phyloP scores from a whole-genome alignment of 306 rosid genomes.

The Canavalia gladiata region DNA sequence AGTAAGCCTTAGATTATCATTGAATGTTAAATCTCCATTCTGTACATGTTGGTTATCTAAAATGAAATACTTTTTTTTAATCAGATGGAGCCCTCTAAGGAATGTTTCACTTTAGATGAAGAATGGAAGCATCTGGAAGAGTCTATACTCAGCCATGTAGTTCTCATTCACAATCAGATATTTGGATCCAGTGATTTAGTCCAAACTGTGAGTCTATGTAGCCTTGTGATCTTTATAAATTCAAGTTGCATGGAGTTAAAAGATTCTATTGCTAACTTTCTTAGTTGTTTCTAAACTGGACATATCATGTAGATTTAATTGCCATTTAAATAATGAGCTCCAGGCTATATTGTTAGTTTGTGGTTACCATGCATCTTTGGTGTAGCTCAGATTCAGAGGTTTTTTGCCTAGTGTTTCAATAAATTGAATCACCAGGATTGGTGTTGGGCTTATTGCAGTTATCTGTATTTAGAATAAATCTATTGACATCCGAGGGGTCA shows the following conservation, averaged over 20 bases:
- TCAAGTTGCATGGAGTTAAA: not conserved
- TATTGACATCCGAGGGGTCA: not conserved
- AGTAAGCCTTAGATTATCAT: conserved; percentile 46
- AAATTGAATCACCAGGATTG: not conserved
- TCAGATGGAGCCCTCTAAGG: conserved; percentile 66
- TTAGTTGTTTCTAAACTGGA: not conserved
- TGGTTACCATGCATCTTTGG: not conserved
- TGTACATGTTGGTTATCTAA: conserved; percentile 1
- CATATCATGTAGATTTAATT: not conserved
- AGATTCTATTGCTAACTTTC: not conserved
- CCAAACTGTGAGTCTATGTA: conserved; percentile 63
- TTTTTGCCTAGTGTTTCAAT: not conserved
- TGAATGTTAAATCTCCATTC: conserved; percentile 13
- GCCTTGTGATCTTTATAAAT: conserved; percentile 12
- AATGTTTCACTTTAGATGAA: conserved; percentile 64
- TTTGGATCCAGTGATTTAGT: conserved; percentile 79
- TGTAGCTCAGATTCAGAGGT: not conserved
- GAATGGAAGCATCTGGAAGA: conserved; percentile 79
- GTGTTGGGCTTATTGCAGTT: not conserved
- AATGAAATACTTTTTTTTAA: conserved; percentile 35
- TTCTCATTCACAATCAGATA: conserved; percentile 69
- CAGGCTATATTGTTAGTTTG: not conserved
- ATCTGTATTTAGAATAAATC: conserved; percentile 7
- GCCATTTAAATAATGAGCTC: not conserved
- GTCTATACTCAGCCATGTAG: conserved; percentile 62